phyloP scores from a whole-genome alignment of 2,329 filamentous ascomycete genomes.

The Aspergillus intermedius region DNA sequence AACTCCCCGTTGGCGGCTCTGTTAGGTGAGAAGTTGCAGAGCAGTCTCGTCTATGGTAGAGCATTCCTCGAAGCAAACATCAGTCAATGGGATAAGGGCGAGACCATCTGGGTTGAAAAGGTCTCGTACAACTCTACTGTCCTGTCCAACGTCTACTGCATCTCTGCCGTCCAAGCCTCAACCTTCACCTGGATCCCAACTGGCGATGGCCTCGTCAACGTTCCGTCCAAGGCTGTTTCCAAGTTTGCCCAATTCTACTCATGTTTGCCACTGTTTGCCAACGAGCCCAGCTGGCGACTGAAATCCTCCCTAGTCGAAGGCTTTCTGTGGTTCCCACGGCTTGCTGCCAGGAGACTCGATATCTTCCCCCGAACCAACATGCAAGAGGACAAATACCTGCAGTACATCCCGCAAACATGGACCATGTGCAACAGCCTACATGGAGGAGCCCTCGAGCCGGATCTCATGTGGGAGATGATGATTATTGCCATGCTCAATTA shows the following conservation, averaged over 20 bases:
- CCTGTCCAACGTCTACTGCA: conserved; percentile 19
- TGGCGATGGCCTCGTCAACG: conserved; percentile 1
- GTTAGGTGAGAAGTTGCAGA: background rate
- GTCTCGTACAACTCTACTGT: conserved; percentile 6
- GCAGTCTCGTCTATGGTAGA: background rate
- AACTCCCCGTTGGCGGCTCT: background rate
- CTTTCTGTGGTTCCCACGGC: conserved; percentile 3
- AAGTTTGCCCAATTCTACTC: conserved; percentile 2
- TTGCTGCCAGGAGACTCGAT: conserved; percentile 3
- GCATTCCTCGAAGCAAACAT: background rate
- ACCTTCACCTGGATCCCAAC: conserved; percentile 9
- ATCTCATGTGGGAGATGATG: conserved; percentile 22
- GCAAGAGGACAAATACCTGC: conserved; percentile 18
- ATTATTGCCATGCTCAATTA: conserved; percentile 19
- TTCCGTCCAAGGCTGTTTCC: background rate
- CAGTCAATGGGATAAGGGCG: background rate
- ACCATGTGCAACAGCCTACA: conserved; percentile 11
- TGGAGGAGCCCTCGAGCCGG: conserved; percentile 2
- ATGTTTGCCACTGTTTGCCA: conserved; percentile 1
- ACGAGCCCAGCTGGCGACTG: background rate
- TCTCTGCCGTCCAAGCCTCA: conserved; percentile 19
- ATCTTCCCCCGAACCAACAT: conserved; percentile 12
- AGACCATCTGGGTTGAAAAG: conserved; percentile 2
- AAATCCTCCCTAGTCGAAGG: conserved; percentile 4
- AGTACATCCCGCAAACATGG: conserved; percentile 22